A percentile compares a stretch with the other conserved stretches of the same genome.
Evolutionary conservation across 139 green algal genomes (phyloP).

Genomic region (Chlorella ohadii): DNA sequence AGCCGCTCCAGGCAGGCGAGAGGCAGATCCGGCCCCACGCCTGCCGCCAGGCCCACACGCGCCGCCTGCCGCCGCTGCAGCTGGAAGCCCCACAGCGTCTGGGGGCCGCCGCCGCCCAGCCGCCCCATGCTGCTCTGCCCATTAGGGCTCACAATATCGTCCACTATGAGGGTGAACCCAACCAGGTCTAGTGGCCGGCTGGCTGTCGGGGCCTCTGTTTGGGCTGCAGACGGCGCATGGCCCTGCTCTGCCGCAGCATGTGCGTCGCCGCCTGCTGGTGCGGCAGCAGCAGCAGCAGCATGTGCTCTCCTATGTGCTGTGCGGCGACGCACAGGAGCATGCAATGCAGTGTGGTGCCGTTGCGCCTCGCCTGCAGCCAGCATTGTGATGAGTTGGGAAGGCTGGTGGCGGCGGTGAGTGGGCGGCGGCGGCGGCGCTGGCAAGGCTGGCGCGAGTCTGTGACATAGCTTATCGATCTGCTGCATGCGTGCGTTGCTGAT

Average conservation of each 20-base stretch:
- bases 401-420: no score
- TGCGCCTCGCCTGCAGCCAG: no score
- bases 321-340: neutral
- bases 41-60: constrained; percentile 54
- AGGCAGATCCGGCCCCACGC: constrained; percentile 56
- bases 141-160: constrained; percentile 69
- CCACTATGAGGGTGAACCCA: constrained; percentile 67
- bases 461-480: no score
- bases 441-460: no score
- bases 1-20: constrained; percentile 49
- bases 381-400: no score
- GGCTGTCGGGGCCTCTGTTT: no score
- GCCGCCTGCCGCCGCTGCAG: constrained; percentile 35
- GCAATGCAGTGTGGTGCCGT: neutral
- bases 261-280: neutral
- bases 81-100: constrained; percentile 69
- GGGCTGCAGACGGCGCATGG: neutral
- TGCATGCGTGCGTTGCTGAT: no score
- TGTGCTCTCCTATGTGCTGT: neutral
- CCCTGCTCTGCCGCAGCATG: neutral
- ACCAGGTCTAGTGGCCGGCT: neutral
- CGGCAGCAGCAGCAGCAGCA: neutral
- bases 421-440: no score
- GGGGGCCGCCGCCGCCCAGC: constrained; percentile 65
- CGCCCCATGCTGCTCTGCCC: constrained; percentile 61